Base-by-base conservation (phyloP, 371 early-diverging fungal genomes). In the Mortierella sp. region DNA sequence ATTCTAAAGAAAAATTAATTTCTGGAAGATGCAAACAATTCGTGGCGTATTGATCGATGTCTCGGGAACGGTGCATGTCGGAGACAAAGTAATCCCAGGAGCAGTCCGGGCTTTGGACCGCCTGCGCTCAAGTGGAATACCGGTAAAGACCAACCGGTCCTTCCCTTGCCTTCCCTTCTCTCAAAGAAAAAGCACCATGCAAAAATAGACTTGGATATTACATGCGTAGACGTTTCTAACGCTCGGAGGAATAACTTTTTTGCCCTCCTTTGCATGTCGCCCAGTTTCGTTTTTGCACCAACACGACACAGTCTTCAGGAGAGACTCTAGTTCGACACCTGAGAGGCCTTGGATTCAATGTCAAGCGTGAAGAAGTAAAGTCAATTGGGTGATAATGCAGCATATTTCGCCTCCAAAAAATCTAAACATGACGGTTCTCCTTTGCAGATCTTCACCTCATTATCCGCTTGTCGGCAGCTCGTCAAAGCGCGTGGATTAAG, bases 11-110 rank as follows among this genome's bases (percentile, higher is more conserved):
- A 34, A 34, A 11, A 34, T 34, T 11, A 7, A 34, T 34, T 34
- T 34, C 4, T 27, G n/a, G n/a, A 32, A n/a, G 15, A 66, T 67
- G 63, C 59, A 58, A 24, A 43, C 54, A 42, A 80, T 83, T 41
- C 80, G 79, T 1, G 94, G 88, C 15, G 79, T 92, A 7, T 82
- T 94, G 46, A 88, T 94, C 32, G 95, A 95, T 61, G 82, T 93
- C 11, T 91, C 91, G 59, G 95, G 95, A 26, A 90, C 91, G 0
- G 80, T 95, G 26, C 94, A 94, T 55, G 84, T 95, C 24, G 94
- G 93, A 57, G 78, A 88, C 43, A 78, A 80, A 39, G 84, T 82
- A 6, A 92, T 92, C 50, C 90, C 87, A 2, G 86, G 87, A 9
- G 93, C 94, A 2, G 80, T 90, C 12, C 83, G 81, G 24, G 93